These are phyloP conservation scores for Fusarium nanum DNA, from an alignment of 2,329 filamentous ascomycete genomes.

Conservation along the genomic window DNA sequence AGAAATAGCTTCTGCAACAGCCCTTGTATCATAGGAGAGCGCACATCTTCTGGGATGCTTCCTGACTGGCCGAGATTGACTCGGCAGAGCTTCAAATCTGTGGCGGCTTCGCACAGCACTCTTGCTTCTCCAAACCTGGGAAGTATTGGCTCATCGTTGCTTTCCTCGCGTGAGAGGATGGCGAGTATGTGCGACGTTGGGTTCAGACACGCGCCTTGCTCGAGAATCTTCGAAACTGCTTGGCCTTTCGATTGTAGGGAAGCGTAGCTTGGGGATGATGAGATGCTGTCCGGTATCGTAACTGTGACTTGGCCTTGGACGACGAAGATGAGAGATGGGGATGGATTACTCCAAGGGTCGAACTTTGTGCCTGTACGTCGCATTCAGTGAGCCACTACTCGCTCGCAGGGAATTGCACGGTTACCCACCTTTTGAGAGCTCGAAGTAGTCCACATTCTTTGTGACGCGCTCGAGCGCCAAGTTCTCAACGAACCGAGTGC, in stretches of 20 bases:
- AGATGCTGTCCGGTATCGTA: neutral
- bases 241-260: neutral
- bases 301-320: neutral
- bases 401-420: no score
- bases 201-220: neutral
- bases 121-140: neutral
- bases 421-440: neutral
- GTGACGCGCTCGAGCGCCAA: neutral
- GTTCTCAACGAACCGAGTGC: neutral
- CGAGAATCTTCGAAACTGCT: neutral
- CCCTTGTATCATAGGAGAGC: neutral
- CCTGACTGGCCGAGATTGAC: neutral
- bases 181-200: neutral
- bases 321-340: neutral
- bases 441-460: neutral
- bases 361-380: neutral
- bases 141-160: neutral
- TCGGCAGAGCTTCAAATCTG: neutral
- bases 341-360: neutral
- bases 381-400: accelerated
- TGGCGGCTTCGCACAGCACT: neutral
- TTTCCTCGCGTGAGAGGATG: neutral
- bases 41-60: neutral
- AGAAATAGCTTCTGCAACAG: neutral
- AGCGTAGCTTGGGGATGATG: neutral